These are phyloP conservation scores for Dimargaris verticillata DNA, from an alignment of 192 early-diverging fungal species.

Conservation along the genomic window DNA sequence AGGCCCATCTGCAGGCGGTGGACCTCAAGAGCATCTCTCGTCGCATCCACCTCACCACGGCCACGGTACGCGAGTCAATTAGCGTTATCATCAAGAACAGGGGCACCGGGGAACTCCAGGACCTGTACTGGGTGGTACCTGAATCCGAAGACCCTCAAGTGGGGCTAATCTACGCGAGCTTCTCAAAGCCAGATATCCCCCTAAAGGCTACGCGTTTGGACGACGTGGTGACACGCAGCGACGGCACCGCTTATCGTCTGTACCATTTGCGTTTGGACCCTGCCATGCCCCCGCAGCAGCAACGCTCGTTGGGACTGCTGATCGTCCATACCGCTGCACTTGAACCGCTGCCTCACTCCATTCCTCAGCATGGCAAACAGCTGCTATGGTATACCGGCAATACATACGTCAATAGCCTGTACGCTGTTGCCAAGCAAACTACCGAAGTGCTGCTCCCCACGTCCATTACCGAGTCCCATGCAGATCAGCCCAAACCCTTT, in stretches of 20 bases:
- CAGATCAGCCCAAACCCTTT: constrained; percentile 15
- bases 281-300: not conserved
- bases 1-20: not conserved
- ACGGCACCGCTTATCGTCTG: not conserved
- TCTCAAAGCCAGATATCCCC: not conserved
- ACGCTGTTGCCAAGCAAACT: constrained; percentile 54
- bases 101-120: not conserved
- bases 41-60: not conserved
- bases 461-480: constrained; percentile 21
- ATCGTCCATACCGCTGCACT: constrained; percentile 1
- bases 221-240: no score
- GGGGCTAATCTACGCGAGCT: constrained; percentile 5
- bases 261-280: not conserved
- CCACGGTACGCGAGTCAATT: not conserved
- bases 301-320: not conserved
- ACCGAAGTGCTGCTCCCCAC: constrained; percentile 44
- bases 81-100: not conserved
- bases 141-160: not conserved
- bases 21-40: not conserved
- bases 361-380: constrained; percentile 53
- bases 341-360: constrained; percentile 8
- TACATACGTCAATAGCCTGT: constrained; percentile 43
- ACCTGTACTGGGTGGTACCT: constrained; percentile 4
- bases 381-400: constrained; percentile 40
- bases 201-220: not conserved